Conservation (phyloP, 225 moss, liverwort and hornwort species). For the Anthoceros angustus region DNA sequence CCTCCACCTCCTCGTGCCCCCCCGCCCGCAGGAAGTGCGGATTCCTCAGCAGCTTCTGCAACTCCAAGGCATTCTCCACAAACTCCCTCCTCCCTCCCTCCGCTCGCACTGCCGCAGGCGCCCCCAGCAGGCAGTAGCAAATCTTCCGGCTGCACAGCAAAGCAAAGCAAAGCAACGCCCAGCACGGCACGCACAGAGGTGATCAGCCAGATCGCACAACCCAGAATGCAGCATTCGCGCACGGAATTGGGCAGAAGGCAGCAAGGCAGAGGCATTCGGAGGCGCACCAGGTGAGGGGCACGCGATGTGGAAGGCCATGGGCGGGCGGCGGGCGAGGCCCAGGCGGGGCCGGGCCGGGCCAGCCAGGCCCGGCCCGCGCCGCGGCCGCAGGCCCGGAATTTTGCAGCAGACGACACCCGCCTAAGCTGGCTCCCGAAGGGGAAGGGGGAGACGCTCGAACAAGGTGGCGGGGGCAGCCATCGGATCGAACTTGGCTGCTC, state of each 20-base stretch:
- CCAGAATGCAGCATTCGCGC: neutral
- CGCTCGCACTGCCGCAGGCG: conserved; percentile 30
- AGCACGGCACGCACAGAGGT: neutral
- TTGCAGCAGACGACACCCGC: too few species aligned
- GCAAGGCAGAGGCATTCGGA: neutral
- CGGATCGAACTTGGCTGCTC: neutral
- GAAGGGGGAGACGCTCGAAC: too few species aligned
- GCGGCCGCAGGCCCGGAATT: too few species aligned
- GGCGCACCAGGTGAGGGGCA: conserved; percentile 71
- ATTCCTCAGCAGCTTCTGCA: conserved; percentile 36
- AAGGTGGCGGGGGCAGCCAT: neutral
- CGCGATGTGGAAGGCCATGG: conserved; percentile 72
- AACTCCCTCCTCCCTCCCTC: conserved; percentile 22
- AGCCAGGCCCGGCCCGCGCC: neutral
- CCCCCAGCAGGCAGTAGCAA: conserved; percentile 69
- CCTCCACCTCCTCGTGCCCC: conserved; percentile 50
- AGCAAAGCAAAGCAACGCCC: neutral
- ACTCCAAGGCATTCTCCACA: conserved; percentile 30
- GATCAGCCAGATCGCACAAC: neutral
- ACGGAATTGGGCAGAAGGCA: neutral
- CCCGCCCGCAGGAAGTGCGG: conserved; percentile 40
- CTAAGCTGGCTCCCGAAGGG: too few species aligned
- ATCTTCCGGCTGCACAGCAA: conserved; percentile 57
- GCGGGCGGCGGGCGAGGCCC: neutral
- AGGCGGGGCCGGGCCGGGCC: neutral